Evolutionary conservation across 164 flowering plant genomes (phyloP).

Genomic region (Stephania japonica): DNA sequence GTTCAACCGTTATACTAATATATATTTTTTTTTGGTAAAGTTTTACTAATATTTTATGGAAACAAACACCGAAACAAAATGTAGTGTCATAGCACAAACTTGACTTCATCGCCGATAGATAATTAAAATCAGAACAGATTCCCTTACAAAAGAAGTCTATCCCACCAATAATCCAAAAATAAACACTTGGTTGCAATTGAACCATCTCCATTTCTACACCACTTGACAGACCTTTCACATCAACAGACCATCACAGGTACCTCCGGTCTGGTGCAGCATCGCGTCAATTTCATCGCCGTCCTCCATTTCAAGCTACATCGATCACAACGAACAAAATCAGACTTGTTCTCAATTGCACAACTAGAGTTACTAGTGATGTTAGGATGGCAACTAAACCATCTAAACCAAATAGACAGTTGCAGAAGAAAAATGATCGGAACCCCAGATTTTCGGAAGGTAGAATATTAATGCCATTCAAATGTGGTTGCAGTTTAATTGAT

Average conservation of each 20-base stretch:
- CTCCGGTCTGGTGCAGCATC: constrained; percentile 30
- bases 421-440: too few species aligned
- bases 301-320: constrained; percentile 30
- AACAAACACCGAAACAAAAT: neutral
- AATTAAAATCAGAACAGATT: neutral
- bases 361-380: neutral
- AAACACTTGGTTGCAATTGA: neutral
- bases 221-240: neutral
- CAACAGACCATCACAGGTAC: neutral
- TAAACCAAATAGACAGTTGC: neutral
- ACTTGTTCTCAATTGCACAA: neutral
- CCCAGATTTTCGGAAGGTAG: too few species aligned
- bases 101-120: neutral
- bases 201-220: neutral
- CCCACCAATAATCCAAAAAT: neutral
- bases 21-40: too few species aligned
- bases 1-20: neutral
- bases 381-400: neutral
- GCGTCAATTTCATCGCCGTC: constrained; percentile 34
- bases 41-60: neutral
- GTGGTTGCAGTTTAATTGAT: too few species aligned
- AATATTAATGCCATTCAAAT: too few species aligned
- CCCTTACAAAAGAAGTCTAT: neutral
- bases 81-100: neutral
- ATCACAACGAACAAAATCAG: neutral